Evolutionary conservation across 2,329 filamentous ascomycete genomes (phyloP), one percentile per base, ranked within the genome.

Genomic region (Helminthosporium solani): DNA sequence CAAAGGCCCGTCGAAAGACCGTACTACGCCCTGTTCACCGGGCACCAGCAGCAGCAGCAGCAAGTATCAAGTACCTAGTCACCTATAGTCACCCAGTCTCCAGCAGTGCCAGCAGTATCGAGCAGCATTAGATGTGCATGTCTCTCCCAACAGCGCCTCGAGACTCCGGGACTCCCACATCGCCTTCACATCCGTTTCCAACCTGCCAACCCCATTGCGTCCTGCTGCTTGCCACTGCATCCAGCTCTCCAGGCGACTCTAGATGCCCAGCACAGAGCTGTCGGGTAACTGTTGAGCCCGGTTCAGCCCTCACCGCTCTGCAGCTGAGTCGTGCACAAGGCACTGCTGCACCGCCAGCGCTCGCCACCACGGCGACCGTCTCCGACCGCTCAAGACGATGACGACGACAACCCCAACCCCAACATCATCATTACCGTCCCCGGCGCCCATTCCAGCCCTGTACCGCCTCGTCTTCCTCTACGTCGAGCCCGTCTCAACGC

Each of bases 381-480:
- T 49, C 42, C 33, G 40, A 44, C 9, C 28, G 25, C 12, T 12
- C 25, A 27, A 7, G 7, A 31, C 14, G 28, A 58, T 59, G 53
- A 49, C 51, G 40, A 40, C 45, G n/a, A n/a, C n/a, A n/a, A n/a
- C n/a, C n/a, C n/a, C n/a, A n/a, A n/a, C n/a, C n/a, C n/a, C n/a
- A n/a, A n/a, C n/a, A n/a, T n/a, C n/a, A 18, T 34, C 40, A 18
- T 15, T 20, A 4, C 54, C 61, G 46, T 47, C 61, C 37, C 51
- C 65, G 44, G 73, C 73, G 23, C 37, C 65, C 44, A 77, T 88
- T 30, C 85, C 86, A 18, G 56, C 78, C 28, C 55, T 75, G 51
- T 91, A 91, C 73, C 79, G 80, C 47, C 57, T 85, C 63, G 89
- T 91, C 75, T 91, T 91, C 73, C 81, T 90, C 52, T 77, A 84